Evolutionary conservation across 1,284 basidiomycete species (phyloP), one percentile per base, ranked within the genome.

Genomic region (Limonomyces culmigenus): DNA sequence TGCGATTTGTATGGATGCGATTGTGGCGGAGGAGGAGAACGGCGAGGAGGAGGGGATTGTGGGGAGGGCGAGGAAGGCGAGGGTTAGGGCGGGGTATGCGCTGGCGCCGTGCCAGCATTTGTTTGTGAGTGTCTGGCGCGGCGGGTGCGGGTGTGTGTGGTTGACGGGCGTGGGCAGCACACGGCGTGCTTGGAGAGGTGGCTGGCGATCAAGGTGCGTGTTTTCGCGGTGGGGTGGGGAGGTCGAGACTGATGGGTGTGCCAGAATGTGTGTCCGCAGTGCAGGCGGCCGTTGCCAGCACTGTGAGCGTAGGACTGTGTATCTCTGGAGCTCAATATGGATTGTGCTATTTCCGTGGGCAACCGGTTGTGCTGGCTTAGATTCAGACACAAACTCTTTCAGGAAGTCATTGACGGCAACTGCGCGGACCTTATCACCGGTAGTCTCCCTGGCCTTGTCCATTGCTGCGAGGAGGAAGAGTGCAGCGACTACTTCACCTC

Each of bases 1-100:
- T 46, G 73, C 81, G 3, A 91, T 92, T 41, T 92, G 87, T 51
- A 88, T 91, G 83, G 87, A 92, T 41, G 67, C 74, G 5, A 89
- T 91, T 41, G 49, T 70, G 47, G 41, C 43, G 50, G 27, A 42
- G 19, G 43, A 49, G 38, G 46, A 41, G 39, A 43, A 43, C 37
- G 45, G 20, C 35, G 49, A 44, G 38, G 40, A 35, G 34, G 39
- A 43, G 40, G 34, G 45, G 43, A 32, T 47, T 43, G 38, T 43
- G 21, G 37, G 42, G 10, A 30, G 13, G 16, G 41, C 42, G 30
- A 39, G 42, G 34, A 42, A 43, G 32, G 49, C 53, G 40, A 54
- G 49, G 23, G 56, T 64, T 40, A 65, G 73, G 44, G 73, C 76
- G 50, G 68, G 58, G 39, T 91, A 91, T 47, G 86, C 86, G 49